These are phyloP conservation scores for Coemansia sp. DNA, from an alignment of 192 early-diverging fungal genomes.

Conservation along the genomic window DNA sequence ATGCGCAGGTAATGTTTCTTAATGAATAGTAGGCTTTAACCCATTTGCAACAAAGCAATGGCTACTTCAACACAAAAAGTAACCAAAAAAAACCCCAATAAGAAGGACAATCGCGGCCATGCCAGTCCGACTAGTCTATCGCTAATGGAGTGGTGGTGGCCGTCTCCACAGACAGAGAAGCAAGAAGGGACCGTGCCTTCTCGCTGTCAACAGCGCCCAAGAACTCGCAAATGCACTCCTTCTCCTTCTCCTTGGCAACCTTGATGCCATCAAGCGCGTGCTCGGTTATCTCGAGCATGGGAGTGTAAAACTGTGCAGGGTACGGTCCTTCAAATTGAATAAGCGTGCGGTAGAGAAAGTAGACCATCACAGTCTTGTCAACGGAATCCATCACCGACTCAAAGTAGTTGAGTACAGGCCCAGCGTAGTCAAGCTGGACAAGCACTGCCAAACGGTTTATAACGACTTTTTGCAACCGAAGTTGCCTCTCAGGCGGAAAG, in stretches of 20 bases:
- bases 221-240: slow-evolving; percentile 21
- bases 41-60: too few species aligned
- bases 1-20: too few species aligned
- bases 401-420: slow-evolving; percentile 67
- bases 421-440: slow-evolving; percentile 61
- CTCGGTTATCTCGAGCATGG: slow-evolving; percentile 31
- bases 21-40: too few species aligned
- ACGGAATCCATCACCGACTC: slow-evolving; percentile 49
- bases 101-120: too few species aligned
- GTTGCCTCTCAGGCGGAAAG: slow-evolving; percentile 65
- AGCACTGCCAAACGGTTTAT: slow-evolving; percentile 69
- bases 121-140: neutral
- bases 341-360: slow-evolving; percentile 58
- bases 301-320: slow-evolving; percentile 21
- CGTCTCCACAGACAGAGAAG: slow-evolving; percentile 8
- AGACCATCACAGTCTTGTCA: slow-evolving; percentile 67
- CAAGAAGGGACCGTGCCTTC: slow-evolving; percentile 6
- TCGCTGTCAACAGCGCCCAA: slow-evolving; percentile 22
- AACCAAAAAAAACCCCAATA: too few species aligned
- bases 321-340: slow-evolving; percentile 32
- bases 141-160: neutral
- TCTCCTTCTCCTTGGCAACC: slow-evolving; percentile 26
- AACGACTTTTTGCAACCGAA: slow-evolving; percentile 64
- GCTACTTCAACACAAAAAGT: too few species aligned
- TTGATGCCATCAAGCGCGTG: slow-evolving; percentile 27